These are phyloP conservation scores for Kondoa malvinella DNA, from an alignment of 768 basidiomycete species.

Conservation along the genomic window DNA sequence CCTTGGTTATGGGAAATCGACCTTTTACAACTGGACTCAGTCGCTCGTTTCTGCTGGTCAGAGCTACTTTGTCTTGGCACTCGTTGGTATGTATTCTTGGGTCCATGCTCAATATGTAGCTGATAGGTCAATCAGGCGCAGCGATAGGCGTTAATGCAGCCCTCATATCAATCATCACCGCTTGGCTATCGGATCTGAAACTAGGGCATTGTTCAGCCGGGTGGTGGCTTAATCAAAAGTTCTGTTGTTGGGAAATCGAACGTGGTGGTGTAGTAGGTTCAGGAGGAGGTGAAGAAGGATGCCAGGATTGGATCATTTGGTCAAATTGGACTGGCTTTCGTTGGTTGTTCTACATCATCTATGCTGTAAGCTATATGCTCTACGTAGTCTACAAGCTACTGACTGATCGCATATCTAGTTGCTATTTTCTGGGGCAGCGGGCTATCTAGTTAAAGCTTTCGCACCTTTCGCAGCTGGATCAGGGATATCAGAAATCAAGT, in stretches of 20 bases:
- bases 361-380: conserved; percentile 62
- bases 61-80: conserved; percentile 77
- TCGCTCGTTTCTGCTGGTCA: conserved; percentile 52
- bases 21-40: conserved; percentile 23
- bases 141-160: conserved; percentile 89
- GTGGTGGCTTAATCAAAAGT: conserved; percentile 97
- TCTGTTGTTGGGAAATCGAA: conserved; percentile 97
- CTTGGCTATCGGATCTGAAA: conserved; percentile 95
- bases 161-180: conserved; percentile 80
- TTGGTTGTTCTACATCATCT: conserved; percentile 71
- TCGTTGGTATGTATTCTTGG: conserved; percentile 55
- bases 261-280: conserved; percentile 21
- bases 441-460: conserved; percentile 69
- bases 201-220: conserved; percentile 91
- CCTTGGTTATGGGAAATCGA: not conserved
- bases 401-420: conserved; percentile 36
- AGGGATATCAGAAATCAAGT: conserved; percentile 97
- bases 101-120: not conserved
- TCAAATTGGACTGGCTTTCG: conserved; percentile 47
- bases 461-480: conserved; percentile 94
- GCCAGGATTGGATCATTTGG: conserved; percentile 87
- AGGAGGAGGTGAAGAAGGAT: conserved; percentile 52
- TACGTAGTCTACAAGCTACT: too few species aligned
- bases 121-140: conserved; percentile 43
- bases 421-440: conserved; percentile 65